Evolutionary conservation across 163 green algal genomes (phyloP), one percentile per base, ranked within the genome.

Genomic region (Chloromonas sp.): DNA sequence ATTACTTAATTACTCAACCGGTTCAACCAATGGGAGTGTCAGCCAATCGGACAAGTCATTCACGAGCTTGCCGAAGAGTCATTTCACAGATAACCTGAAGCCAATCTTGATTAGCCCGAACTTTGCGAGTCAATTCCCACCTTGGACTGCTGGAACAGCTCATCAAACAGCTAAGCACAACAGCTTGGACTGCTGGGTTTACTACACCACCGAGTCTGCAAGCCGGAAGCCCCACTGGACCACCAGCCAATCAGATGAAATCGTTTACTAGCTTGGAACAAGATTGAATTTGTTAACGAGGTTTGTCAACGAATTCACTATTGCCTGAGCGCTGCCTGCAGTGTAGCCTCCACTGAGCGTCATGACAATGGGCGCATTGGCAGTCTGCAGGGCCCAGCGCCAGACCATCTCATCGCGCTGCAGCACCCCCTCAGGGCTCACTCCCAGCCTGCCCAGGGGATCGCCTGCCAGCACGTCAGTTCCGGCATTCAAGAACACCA

Each of bases 401-500:
- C 89, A 97, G 59, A 97, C 92, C 82, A 91, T 85, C 81, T 93
- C 84, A 74, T 96, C 94, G 0, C 94, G 87, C 82, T 85, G 14
- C 76, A 89, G 71, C n/a, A 96, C 86, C 0, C 85, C 91, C 36
- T 82, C 86, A 0, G 80, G 36, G 77, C 82, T 91, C 8, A 90
- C 81, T 0, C 79, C 77, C 60, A 94, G 81, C 36, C 85, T 82
- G 58, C 92, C 91, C 71, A 94, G 86, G 1, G 87, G 88, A 85
- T 92, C 89, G 1, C 89, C 91, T 3, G 81, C 81, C 59, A 97
- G 83, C 8, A 96, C 89, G 84, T 97, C 92, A 3, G 94, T 95
- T 15, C 92, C 89, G 0, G 93, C 93, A 86, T 97, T 97, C 89
- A 95, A 96, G 0, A 96, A 78, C 1, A 96, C 66, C 5, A 96